Evolutionary conservation across 257 asterid species (phyloP), one percentile per base, ranked within the genome.

Genomic region (Capsicum pubescens): DNA sequence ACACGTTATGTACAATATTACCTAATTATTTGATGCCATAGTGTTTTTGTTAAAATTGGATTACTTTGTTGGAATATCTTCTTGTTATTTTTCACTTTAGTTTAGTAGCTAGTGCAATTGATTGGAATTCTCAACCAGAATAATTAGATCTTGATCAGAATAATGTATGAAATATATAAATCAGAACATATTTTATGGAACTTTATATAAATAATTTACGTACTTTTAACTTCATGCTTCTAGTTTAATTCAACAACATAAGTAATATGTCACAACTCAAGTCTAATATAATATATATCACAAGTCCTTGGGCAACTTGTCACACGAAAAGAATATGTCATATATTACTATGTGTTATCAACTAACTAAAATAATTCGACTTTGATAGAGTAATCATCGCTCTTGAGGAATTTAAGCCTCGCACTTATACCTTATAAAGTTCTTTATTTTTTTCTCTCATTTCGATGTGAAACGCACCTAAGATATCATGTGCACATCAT

Each of bases 11-110:
- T 71, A 72, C 80, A 48, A 1, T 72, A 12, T 44, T 46, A 46
- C 39, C 79, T n/a, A 71, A 71, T 46, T 13, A n/a, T 71, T 71
- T n/a, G 7, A 71, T 46, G 48, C 8, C 8, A 4, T 4, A 21
- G 17, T 71, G 6, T 72, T 48, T 48, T 48, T 72, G 39, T 15
- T 48, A 48, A 48, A 48, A 39, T 76, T 50, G 81, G 81, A 21
- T 52, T 21, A 76, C 7, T 13, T 76, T 21, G 4, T 50, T 76
- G 81, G 81, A 76, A 56, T 76, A 76, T 50, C 81, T 74, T 74
- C 5, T 50, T 72, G 80, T 72, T 72, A 19, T 48, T 72, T 46
- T 76, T 21, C 5, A 17, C 63, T 8, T 21, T 52, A 50, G n/a
- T 50, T 7, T 76, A 21, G 46, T 74, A 42, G 56, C 79, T 44